phyloP scores from a whole-genome alignment of 768 basidiomycete genomes.

The Boletus coccyginus region DNA sequence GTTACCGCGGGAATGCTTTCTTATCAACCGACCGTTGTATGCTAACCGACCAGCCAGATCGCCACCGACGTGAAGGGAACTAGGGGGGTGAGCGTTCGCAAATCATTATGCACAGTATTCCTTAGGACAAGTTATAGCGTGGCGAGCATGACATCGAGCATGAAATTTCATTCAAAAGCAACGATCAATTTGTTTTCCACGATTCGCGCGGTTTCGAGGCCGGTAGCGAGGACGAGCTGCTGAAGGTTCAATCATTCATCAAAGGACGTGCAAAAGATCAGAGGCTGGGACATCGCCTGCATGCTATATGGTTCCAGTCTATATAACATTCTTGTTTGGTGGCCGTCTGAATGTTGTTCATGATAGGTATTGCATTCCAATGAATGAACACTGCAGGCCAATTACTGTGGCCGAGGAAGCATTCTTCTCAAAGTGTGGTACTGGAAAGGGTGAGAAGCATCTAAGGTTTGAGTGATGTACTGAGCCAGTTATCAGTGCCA shows the following conservation, averaged over 20 bases:
- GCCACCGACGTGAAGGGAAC: not conserved
- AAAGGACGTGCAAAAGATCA: slow-evolving; percentile 13
- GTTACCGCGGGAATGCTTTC: slow-evolving; percentile 1
- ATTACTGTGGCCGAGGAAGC: slow-evolving; percentile 29
- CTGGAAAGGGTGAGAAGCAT: slow-evolving; percentile 3
- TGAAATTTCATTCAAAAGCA: slow-evolving; percentile 26
- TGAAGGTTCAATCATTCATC: slow-evolving; percentile 33
- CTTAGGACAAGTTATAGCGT: not conserved
- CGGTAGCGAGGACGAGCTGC: slow-evolving; percentile 29
- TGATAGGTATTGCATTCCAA: slow-evolving; percentile 39
- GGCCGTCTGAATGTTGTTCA: not conserved
- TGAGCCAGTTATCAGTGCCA: slow-evolving; percentile 29
- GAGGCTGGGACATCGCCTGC: slow-evolving; percentile 27
- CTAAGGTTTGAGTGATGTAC: not conserved
- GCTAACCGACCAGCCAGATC: not conserved
- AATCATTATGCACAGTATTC: not conserved
- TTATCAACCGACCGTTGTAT: not conserved
- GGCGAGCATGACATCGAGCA: slow-evolving; percentile 11
- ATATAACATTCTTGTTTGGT: too few relatives aligned
- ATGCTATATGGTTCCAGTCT: slow-evolving; percentile 4
- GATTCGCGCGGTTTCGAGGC: slow-evolving; percentile 42
- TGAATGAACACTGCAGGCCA: slow-evolving; percentile 24
- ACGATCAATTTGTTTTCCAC: slow-evolving; percentile 38
- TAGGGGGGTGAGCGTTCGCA: not conserved
- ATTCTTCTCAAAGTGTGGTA: slow-evolving; percentile 24